Evolutionary conservation across 495 filamentous ascomycete genomes (phyloP).

Genomic region (Sordaria brevicollis): DNA sequence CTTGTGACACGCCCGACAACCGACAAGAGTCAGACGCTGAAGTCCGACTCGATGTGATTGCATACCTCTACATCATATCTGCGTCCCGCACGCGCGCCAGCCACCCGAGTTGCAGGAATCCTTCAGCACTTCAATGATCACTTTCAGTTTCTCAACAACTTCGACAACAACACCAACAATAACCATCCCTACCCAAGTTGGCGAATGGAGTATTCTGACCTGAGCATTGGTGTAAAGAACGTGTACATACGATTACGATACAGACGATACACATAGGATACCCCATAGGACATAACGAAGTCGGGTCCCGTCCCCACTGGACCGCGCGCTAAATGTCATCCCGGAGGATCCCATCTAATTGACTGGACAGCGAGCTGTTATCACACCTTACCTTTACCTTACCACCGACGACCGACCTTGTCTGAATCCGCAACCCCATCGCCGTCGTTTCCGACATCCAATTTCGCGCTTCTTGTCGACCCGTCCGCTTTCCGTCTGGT

Average conservation of each 20-base stretch:
- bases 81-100: background rate
- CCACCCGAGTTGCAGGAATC: background rate
- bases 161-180: background rate
- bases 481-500: background rate
- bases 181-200: background rate
- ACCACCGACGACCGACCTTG: background rate
- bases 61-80: background rate
- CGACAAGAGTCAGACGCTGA: background rate
- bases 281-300: background rate
- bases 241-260: background rate
- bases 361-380: background rate
- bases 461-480: background rate
- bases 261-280: background rate
- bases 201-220: background rate
- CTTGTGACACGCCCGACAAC: background rate
- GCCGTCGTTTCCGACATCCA: background rate
- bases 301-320: background rate
- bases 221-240: background rate
- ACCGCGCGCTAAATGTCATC: background rate
- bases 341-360: background rate
- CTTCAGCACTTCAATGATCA: background rate
- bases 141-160: background rate
- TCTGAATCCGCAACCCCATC: background rate
- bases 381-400: background rate
- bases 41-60: background rate